phyloP scores from a whole-genome alignment of 176 grass and related monocot genomes.

The Oryza rufipogon region DNA sequence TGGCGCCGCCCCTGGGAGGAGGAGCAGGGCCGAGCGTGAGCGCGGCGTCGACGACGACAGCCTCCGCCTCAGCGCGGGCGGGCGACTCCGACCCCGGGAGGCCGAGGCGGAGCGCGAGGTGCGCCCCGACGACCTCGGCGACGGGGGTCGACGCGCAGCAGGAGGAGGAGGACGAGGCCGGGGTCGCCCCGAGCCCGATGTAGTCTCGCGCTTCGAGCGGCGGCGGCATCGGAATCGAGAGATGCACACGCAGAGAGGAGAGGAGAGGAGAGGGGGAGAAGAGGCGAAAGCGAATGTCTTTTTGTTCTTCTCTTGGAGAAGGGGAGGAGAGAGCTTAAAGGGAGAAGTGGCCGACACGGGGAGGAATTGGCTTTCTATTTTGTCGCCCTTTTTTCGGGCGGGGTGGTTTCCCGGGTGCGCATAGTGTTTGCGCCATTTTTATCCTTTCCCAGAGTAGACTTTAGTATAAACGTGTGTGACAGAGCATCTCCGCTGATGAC shows the following conservation, averaged over 20 bases:
- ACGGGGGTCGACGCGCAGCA: background rate
- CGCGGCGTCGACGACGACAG: constrained; percentile 47
- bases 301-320: constrained; percentile 27
- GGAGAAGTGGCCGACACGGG: constrained; percentile 56
- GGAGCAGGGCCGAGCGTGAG: constrained; percentile 46
- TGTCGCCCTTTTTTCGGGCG: constrained; percentile 41
- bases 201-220: constrained; percentile 56
- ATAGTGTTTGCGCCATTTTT: background rate
- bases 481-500: too few species aligned
- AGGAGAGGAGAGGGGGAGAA: background rate
- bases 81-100: constrained; percentile 53
- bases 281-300: background rate
- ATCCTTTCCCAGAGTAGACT: too few species aligned
- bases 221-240: constrained; percentile 28
- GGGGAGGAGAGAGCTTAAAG: background rate
- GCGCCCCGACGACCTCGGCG: constrained; percentile 11
- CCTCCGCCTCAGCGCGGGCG: constrained; percentile 5
- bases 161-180: background rate
- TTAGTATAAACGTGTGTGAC: too few species aligned
- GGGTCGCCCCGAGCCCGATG: constrained; percentile 39
- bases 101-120: constrained; percentile 61
- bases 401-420: constrained; percentile 34
- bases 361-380: constrained; percentile 20
- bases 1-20: constrained; percentile 35
- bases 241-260: background rate